Conservation (phyloP, 23 red algal species). For the Gracilaria domingensis region DNA sequence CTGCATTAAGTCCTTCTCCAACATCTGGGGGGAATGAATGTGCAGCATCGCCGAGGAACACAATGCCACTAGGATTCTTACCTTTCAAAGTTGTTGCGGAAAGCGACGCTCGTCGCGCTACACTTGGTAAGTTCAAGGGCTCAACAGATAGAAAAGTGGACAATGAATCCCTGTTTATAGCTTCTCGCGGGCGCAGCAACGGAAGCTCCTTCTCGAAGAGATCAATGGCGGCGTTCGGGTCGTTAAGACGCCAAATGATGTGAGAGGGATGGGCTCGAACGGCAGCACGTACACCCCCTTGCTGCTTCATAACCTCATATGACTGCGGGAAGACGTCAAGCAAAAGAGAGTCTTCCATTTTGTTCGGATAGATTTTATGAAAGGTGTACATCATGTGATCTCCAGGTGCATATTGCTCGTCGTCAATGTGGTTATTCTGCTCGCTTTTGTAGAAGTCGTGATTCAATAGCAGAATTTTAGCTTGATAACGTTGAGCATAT, state of each 20-base stretch:
- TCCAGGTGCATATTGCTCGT: conserved; percentile 2
- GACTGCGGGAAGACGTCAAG: conserved; percentile 9
- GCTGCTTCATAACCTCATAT: neutral
- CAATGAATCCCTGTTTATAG: neutral
- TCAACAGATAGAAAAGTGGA: neutral
- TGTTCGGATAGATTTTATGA: neutral
- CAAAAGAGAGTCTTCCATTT: neutral
- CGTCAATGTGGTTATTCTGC: neutral
- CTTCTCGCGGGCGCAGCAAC: conserved; percentile 14
- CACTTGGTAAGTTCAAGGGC: neutral
- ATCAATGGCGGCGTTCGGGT: neutral
- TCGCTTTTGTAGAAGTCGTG: neutral
- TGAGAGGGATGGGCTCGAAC: neutral
- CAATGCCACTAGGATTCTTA: neutral
- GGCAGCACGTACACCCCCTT: neutral
- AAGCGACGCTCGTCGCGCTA: neutral
- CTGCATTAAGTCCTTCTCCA: conserved; percentile 39
- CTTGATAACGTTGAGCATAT: neutral
- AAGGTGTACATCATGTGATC: conserved; percentile 11
- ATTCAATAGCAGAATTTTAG: neutral
- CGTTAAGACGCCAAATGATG: neutral
- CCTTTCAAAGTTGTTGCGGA: neutral
- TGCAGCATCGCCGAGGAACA: conserved; percentile 29
- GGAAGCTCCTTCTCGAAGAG: conserved; percentile 14
- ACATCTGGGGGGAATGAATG: conserved; percentile 43